Evolutionary conservation across 2,329 filamentous ascomycete species (phyloP), one percentile per base, ranked within the genome.

Genomic region (Aspergillus sp.): DNA sequence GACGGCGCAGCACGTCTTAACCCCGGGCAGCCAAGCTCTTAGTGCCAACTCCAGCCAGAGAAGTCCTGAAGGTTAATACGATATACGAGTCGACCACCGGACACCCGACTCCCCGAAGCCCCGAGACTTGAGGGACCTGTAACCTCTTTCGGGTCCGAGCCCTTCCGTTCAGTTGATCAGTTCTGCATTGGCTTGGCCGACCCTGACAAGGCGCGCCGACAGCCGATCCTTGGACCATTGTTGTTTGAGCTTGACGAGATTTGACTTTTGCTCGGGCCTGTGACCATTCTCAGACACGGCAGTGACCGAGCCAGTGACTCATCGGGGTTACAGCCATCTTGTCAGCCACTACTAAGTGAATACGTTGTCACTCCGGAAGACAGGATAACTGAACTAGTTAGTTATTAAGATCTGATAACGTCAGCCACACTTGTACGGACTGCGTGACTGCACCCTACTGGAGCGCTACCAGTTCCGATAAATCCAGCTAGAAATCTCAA

Each of bases 21-120:
- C 44, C 45, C 55, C 55, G 55, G 20, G 7, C 12, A 15, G 43
- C 22, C 43, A 26, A 45, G 43, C 43, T 45, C 43, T 48, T 38
- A 49, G 44, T 49, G 53, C 20, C 20, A 26, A 24, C 47, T 48
- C 47, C 7, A 20, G 18, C 12, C 18, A 22, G 30, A 39, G 30
- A 30, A 30, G 26, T 30, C 11, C 4, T 36, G 34, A 36, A 36
- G 34, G 34, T 36, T 36, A 36, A 53, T 52, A 56, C 55, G 55
- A 42, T 39, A 47, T 32, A 43, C 51, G 51, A 53, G 17, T 36
- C 30, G 48, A 50, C 17, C 41, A 53, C 44, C n/a, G 20, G 18
- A 48, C n/a, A n/a, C 34, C 48, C 48, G 24, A 43, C 36, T 7
- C 39, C 18, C 50, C 50, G 50, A 53, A 17, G n/a, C 9, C 32